These are phyloP conservation scores for Arabidopsis suecica DNA, from an alignment of 345 rosid genomes.

Conservation along the genomic window DNA sequence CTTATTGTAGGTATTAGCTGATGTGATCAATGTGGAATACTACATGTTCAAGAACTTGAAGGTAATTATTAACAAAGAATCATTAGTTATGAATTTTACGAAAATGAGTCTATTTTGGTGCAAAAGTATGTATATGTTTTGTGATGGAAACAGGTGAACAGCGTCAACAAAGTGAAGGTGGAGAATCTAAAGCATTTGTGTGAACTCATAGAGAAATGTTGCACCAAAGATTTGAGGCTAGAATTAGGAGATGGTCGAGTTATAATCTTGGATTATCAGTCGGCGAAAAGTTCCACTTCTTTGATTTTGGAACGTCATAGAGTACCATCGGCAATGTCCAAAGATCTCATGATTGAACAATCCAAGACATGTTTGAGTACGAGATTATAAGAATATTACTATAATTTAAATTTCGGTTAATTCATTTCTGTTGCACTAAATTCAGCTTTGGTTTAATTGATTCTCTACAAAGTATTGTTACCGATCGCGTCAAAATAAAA, in stretches of 20 bases:
- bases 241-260: not conserved
- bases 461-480: not conserved
- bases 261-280: conserved; percentile 4
- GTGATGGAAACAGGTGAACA: not conserved
- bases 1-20: not conserved
- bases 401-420: not conserved
- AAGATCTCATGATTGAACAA: not conserved
- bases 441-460: not conserved
- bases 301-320: conserved; percentile 8
- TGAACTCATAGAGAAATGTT: conserved; percentile 9
- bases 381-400: not conserved
- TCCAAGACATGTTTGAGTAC: not conserved
- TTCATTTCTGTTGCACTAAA: not conserved
- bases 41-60: not conserved
- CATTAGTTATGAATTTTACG: not conserved
- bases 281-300: not conserved
- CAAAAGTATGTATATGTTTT: not conserved
- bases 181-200: conserved; percentile 5
- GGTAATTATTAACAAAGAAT: not conserved
- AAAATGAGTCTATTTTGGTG: not conserved
- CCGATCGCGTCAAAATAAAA: not conserved
- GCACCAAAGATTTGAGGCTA: not conserved
- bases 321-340: not conserved
- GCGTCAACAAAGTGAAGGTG: not conserved
- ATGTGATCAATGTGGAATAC: not conserved